Conservation (phyloP, 108 stramenopile species). For the Skeletonema menzelii region DNA sequence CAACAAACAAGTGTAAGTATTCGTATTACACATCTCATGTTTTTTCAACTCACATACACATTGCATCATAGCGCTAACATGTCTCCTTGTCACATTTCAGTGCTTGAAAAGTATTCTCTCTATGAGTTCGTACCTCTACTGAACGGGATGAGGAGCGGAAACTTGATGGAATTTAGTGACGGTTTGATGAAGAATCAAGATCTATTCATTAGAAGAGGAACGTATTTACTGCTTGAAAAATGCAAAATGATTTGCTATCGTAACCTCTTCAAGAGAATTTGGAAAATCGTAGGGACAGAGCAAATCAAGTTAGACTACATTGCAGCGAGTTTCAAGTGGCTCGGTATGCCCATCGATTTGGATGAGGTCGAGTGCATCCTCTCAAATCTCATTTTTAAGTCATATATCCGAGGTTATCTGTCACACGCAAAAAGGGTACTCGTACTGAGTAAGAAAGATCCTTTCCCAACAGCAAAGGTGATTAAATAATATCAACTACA, state of each 20-base stretch:
- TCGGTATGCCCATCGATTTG: conserved; percentile 88
- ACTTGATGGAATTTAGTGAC: conserved; percentile 87
- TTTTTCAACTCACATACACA: not conserved
- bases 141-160: conserved; percentile 80
- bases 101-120: conserved; percentile 88
- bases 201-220: conserved; percentile 82
- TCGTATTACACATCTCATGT: conserved; percentile 11
- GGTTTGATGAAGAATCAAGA: conserved; percentile 83
- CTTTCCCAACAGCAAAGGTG: conserved; percentile 87
- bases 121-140: conserved; percentile 77
- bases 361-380: conserved; percentile 97
- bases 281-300: conserved; percentile 61
- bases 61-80: not conserved
- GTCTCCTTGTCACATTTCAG: conserved; percentile 17
- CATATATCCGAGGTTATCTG: conserved; percentile 91
- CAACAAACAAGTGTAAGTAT: conserved; percentile 67
- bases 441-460: conserved; percentile 92
- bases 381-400: conserved; percentile 93
- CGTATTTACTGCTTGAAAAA: conserved; percentile 92
- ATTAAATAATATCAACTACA: conserved; percentile 36
- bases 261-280: conserved; percentile 92
- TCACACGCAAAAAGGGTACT: conserved; percentile 90
- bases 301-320: conserved; percentile 75
- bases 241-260: conserved; percentile 94
- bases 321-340: conserved; percentile 70